Evolutionary conservation across 306 rosid genomes (phyloP).

Genomic region (Corylus avellana): DNA sequence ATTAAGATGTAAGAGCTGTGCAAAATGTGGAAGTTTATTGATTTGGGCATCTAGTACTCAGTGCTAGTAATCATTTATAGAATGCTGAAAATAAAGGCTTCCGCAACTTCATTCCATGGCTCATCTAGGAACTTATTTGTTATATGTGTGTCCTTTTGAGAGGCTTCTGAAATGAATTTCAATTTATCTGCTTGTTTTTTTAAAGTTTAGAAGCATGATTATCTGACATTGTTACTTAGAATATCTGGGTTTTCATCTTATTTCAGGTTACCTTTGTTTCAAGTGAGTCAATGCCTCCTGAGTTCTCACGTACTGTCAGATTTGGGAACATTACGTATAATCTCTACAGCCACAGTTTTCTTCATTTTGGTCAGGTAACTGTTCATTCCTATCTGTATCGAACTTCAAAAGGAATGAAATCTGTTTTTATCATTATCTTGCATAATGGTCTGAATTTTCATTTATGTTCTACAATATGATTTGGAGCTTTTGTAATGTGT

Average conservation of each 20-base stretch:
- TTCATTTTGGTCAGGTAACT: constrained; percentile 90
- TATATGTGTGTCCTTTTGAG: background rate
- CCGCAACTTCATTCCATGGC: background rate
- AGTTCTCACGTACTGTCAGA: constrained; percentile 59
- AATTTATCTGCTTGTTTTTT: constrained; percentile 2
- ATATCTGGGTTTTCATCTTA: constrained; percentile 17
- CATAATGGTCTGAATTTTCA: constrained; percentile 10
- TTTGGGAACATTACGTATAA: constrained; percentile 73
- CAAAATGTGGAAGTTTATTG: background rate
- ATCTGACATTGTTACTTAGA: constrained; percentile 11
- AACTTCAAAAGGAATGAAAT: background rate
- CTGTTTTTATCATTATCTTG: background rate
- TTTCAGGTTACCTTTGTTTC: constrained; percentile 92
- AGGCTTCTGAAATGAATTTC: background rate
- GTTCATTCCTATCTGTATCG: constrained; percentile 8
- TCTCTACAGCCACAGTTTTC: constrained; percentile 96
- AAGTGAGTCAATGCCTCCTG: constrained; percentile 60
- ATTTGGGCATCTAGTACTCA: background rate
- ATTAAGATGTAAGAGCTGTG: background rate
- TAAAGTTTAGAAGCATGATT: constrained; percentile 15
- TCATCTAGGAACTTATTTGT: background rate
- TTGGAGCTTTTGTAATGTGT: constrained; percentile 21
- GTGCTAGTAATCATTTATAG: background rate
- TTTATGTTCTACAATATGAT: constrained; percentile 14
- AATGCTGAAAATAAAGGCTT: background rate